phyloP scores from a whole-genome alignment of 345 rosid species.

The Stellera chamaejasme region DNA sequence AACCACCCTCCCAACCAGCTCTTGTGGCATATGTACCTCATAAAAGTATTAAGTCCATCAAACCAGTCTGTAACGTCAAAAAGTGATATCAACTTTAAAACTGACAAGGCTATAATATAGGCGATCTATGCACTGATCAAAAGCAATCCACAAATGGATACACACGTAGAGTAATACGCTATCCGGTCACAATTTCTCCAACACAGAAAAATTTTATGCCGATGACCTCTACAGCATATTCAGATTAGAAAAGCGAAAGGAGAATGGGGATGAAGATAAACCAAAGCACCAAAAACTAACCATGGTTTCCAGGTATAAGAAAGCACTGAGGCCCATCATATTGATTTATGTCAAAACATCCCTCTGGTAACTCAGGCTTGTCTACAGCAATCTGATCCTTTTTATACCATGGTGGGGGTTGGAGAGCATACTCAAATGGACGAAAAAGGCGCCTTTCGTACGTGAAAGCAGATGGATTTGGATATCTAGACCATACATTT shows the following conservation, averaged over 20 bases:
- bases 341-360: conserved; percentile 47
- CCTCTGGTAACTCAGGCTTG: conserved; percentile 76
- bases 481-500: conserved; percentile 44
- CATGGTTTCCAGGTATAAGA: conserved; percentile 88
- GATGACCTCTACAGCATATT: conserved; percentile 12
- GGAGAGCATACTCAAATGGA: conserved; percentile 88
- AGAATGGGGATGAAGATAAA: conserved; percentile 10
- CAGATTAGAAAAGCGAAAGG: not conserved
- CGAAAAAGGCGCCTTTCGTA: conserved; percentile 74
- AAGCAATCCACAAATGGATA: not conserved
- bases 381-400: conserved; percentile 60
- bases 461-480: conserved; percentile 81
- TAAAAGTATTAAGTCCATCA: conserved; percentile 87
- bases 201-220: conserved; percentile 9
- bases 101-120: not conserved
- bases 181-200: not conserved
- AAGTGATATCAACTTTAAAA: not conserved
- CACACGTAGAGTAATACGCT: not conserved
- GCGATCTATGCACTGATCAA: too few species aligned
- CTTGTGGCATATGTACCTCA: conserved; percentile 91
- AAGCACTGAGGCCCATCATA: conserved; percentile 89
- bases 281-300: conserved; percentile 28
- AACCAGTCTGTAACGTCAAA: conserved; percentile 60
- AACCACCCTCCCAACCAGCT: conserved; percentile 98
- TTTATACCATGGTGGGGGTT: conserved; percentile 77